Evolutionary conservation across 176 grass and related monocot species (phyloP).

Genomic region (Saccharum officinarum): DNA sequence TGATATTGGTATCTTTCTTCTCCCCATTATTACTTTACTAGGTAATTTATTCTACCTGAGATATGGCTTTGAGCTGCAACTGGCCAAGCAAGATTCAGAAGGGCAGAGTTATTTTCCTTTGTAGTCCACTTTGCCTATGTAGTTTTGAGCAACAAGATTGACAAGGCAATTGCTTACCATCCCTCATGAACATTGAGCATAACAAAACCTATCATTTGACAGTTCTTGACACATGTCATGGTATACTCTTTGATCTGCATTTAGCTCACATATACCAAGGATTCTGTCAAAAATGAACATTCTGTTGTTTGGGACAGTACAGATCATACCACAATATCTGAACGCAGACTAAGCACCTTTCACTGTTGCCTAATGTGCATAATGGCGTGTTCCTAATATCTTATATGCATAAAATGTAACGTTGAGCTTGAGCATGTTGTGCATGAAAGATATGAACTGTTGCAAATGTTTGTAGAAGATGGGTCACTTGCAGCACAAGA

Average conservation of each 20-base stretch:
- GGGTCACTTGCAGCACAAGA: neutral
- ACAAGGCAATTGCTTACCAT: neutral
- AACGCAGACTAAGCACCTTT: neutral
- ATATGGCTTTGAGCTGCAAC: slow-evolving; percentile 20
- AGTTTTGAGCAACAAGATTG: neutral
- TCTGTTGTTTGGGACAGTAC: neutral
- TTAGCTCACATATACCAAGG: neutral
- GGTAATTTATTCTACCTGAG: slow-evolving; percentile 17
- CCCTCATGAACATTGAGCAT: neutral
- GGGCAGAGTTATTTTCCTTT: neutral
- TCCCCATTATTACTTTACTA: neutral
- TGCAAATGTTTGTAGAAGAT: neutral
- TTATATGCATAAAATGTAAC: neutral
- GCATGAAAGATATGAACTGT: neutral
- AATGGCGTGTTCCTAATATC: neutral
- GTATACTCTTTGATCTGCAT: neutral
- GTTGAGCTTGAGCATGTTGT: neutral
- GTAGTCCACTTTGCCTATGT: neutral
- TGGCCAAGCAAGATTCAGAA: neutral
- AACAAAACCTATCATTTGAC: neutral
- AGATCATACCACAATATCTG: neutral
- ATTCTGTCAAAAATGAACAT: slow-evolving; percentile 1
- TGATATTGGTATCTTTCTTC: neutral
- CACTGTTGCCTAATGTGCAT: neutral
- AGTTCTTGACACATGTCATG: neutral